phyloP scores from a whole-genome alignment of 2,329 filamentous ascomycete genomes.

The Berkeleyomyces rouxiae region DNA sequence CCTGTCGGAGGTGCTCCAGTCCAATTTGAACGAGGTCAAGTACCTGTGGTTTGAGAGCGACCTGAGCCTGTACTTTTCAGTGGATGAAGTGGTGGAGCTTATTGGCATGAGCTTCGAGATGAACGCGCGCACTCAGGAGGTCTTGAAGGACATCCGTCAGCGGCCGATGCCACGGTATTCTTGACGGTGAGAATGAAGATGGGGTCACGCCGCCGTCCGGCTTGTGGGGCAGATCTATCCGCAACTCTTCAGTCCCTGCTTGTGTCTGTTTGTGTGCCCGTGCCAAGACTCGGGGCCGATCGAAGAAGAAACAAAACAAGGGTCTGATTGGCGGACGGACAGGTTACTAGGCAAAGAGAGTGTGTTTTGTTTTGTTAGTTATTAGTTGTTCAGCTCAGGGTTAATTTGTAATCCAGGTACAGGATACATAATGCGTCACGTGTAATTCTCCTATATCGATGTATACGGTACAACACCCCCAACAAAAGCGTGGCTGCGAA shows the following conservation, averaged over 20 bases:
- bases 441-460: not conserved
- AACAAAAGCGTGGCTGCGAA: not conserved
- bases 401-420: not conserved
- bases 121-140: constrained; percentile 40
- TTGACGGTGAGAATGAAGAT: not conserved
- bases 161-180: constrained; percentile 26
- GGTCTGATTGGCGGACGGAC: not conserved
- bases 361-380: not conserved
- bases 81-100: constrained; percentile 44
- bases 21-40: constrained; percentile 45
- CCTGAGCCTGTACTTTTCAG: constrained; percentile 45
- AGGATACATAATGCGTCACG: not conserved
- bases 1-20: constrained; percentile 47
- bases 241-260: not conserved
- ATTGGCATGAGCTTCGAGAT: constrained; percentile 48
- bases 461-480: not conserved
- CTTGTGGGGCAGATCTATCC: too few relatives aligned
- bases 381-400: not conserved
- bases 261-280: not conserved
- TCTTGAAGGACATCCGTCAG: constrained; percentile 39
- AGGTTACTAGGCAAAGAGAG: not conserved
- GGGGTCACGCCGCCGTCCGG: not conserved
- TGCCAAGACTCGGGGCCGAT: not conserved
- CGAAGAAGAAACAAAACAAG: not conserved
- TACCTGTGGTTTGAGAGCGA: constrained; percentile 51